Conservation (phyloP, 495 filamentous ascomycete species). For the Parathielavia hyrcaniae region DNA sequence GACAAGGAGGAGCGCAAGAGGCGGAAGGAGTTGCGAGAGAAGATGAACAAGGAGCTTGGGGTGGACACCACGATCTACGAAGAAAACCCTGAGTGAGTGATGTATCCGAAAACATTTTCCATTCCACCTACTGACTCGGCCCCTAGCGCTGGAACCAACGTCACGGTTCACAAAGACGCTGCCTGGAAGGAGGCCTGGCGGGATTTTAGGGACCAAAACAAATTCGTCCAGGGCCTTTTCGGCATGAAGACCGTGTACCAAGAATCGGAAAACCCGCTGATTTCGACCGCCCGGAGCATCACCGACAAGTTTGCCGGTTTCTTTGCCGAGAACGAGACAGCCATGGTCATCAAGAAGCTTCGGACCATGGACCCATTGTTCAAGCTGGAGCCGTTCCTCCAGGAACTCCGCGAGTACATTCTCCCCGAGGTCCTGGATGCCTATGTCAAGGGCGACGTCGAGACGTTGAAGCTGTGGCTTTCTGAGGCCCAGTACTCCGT, state of each 20-base stretch:
- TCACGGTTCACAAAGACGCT: slow-evolving; percentile 94
- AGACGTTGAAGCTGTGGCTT: slow-evolving; percentile 88
- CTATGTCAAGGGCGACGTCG: slow-evolving; percentile 91
- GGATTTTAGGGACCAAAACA: slow-evolving; percentile 80
- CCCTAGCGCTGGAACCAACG: slow-evolving; percentile 78
- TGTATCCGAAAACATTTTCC: background rate
- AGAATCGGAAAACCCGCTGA: slow-evolving; percentile 93
- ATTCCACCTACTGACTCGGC: slow-evolving; percentile 16
- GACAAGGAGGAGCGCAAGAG: slow-evolving; percentile 89
- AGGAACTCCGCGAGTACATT: slow-evolving; percentile 95
- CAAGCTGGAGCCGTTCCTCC: slow-evolving; percentile 87
- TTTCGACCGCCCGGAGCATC: slow-evolving; percentile 86
- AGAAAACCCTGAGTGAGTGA: slow-evolving; percentile 81
- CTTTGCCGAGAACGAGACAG: slow-evolving; percentile 97
- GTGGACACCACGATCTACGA: slow-evolving; percentile 55
- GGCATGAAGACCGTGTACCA: slow-evolving; percentile 75
- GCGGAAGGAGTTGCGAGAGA: slow-evolving; percentile 66
- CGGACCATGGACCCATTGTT: slow-evolving; percentile 94
- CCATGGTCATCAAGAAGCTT: slow-evolving; percentile 94
- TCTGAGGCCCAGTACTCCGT: slow-evolving; percentile 91
- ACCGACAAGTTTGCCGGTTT: slow-evolving; percentile 89
- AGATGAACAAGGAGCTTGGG: slow-evolving; percentile 51
- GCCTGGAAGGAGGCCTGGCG: slow-evolving; percentile 95
- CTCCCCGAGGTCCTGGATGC: slow-evolving; percentile 95
- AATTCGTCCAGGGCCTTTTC: slow-evolving; percentile 84